phyloP scores from a whole-genome alignment of 139 green algal genomes.

The Picochlorum sp. region DNA sequence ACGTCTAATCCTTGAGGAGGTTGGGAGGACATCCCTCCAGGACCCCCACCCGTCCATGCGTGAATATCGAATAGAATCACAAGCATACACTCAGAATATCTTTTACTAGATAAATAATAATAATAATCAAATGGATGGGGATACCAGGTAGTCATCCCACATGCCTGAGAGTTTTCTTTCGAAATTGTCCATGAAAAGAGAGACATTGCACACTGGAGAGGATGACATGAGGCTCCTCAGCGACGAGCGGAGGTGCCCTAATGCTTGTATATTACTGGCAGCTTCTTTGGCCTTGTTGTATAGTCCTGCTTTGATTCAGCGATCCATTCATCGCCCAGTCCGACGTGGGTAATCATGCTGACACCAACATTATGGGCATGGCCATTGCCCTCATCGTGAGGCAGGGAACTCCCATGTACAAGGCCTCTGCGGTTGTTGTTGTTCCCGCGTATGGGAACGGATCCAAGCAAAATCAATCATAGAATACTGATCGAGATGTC shows the following conservation, averaged over 20 bases:
- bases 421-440: conserved; percentile 89
- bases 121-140: background rate
- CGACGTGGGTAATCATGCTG: conserved; percentile 71
- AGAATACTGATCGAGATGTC: conserved; percentile 78
- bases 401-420: conserved; percentile 91
- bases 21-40: no score
- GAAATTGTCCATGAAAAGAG: conserved; percentile 58
- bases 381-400: conserved; percentile 76
- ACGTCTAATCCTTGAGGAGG: no score
- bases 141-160: conserved; percentile 41
- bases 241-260: conserved; percentile 49
- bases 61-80: no score
- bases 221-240: conserved; percentile 71
- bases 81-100: no score
- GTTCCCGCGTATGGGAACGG: conserved; percentile 96
- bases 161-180: conserved; percentile 67
- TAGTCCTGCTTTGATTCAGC: conserved; percentile 71
- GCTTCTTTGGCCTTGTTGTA: conserved; percentile 22
- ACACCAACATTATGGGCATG: conserved; percentile 95
- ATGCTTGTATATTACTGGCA: conserved; percentile 21
- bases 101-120: background rate
- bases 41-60: no score
- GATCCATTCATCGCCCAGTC: conserved; percentile 67
- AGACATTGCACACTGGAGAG: conserved; percentile 70
- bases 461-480: conserved; percentile 85